Evolutionary conservation across 768 basidiomycete species (phyloP), one percentile per base, ranked within the genome.

Genomic region (Mycena metata): DNA sequence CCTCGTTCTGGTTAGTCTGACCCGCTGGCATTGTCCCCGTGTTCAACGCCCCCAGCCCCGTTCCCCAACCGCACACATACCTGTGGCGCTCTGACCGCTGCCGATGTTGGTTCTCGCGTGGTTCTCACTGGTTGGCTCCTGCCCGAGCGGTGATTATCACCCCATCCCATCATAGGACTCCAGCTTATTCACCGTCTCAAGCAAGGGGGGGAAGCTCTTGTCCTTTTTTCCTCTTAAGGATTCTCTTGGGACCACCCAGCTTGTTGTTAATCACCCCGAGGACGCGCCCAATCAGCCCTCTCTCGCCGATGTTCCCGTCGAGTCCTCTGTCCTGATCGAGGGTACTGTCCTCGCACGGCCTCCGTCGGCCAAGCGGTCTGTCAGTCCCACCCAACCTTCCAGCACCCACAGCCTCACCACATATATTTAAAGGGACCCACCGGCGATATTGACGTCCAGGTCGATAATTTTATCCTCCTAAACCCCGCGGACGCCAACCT

Each of bases 151-250:
- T 95, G 80, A 80, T 86, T 82, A 67, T 72, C 77, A 73, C 60
- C 73, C 75, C 64, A 50, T 72, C 76, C 76, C 77, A 76, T 80
- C 76, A 74, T 66, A 74, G 68, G 71, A 76, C 68, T 69, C 70
- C 75, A 71, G 72, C 79, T 84, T 72, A 84, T 74, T 74, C 76
- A 73, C 74, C 74, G 76, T 67, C 73, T 76, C 76, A 82, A 96
- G 94, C 36, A 91, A 91, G 79, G 84, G 70, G 63, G 70, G 90
- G 61, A 90, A 89, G 79, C 80, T 79, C 57, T 81, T 96, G 73
- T 93, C 93, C 64, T 98, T 98, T 83, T 95, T 92, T 82, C 91
- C 90, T 36, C 86, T 98, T 76, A 92, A 89, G 74, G 96, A 96
- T 79, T 84, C 90, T 47, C 85, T 85, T 70, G 93, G 94, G 41